A percentile compares a stretch with the other conserved stretches of the same genome.
Conservation (phyloP, 2,329 filamentous ascomycete genomes). For the Zymoseptoria crescenta region DNA sequence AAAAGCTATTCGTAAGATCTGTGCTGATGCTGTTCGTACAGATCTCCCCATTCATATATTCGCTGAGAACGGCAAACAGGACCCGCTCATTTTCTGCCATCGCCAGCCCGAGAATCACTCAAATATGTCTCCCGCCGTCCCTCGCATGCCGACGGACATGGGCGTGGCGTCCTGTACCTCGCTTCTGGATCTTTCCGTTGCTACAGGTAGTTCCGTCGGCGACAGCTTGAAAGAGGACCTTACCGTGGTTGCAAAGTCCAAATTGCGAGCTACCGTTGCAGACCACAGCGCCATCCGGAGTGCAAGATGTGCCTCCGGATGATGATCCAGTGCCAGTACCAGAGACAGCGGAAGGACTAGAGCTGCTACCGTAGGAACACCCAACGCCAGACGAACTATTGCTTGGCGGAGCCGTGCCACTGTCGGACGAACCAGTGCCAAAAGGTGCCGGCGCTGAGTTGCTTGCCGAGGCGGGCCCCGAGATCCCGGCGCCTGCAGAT, state of each 20-base stretch:
- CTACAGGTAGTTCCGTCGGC: slow-evolving; percentile 38
- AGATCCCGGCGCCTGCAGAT: slow-evolving; percentile 2
- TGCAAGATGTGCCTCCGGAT: slow-evolving; percentile 27
- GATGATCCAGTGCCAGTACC: not conserved
- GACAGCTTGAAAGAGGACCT: slow-evolving; percentile 34
- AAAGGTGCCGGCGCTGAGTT: slow-evolving; percentile 6
- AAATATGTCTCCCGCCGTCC: not conserved
- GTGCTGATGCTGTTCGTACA: too few relatives aligned
- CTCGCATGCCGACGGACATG: slow-evolving; percentile 11
- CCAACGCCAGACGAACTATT: slow-evolving; percentile 33
- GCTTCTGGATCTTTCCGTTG: slow-evolving; percentile 33
- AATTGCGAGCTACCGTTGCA: slow-evolving; percentile 37
- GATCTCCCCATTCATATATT: too few relatives aligned
- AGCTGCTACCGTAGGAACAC: slow-evolving; percentile 36
- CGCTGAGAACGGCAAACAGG: too few relatives aligned
- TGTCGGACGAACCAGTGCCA: slow-evolving; percentile 5
- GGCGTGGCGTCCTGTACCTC: slow-evolving; percentile 3
- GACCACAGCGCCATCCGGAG: slow-evolving; percentile 30
- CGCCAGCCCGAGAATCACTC: too few relatives aligned
- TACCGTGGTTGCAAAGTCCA: slow-evolving; percentile 38
- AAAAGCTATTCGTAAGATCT: too few relatives aligned
- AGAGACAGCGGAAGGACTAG: not conserved
- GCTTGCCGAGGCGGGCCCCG: slow-evolving; percentile 2
- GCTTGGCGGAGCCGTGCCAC: slow-evolving; percentile 35
- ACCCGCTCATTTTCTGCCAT: too few relatives aligned